Conservation (phyloP, 2,329 filamentous ascomycete genomes). For the Microcyclospora pomicola region DNA sequence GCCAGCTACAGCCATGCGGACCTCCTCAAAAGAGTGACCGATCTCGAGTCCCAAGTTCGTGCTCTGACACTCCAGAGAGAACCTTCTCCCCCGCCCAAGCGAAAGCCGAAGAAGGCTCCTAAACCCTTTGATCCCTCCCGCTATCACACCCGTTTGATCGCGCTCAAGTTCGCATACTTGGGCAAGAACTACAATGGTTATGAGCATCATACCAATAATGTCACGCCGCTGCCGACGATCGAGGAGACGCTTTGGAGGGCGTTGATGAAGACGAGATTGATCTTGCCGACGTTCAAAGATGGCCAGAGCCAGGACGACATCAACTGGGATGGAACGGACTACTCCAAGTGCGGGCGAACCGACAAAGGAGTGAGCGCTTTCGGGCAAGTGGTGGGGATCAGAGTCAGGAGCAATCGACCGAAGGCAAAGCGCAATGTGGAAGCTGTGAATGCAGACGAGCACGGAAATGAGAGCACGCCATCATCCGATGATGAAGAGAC, state of each 20-base stretch:
- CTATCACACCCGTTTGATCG: constrained; percentile 73
- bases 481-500: constrained; percentile 2
- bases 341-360: constrained; percentile 89
- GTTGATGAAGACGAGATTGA: constrained; percentile 65
- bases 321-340: constrained; percentile 73
- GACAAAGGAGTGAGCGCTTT: constrained; percentile 92
- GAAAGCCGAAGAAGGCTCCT: constrained; percentile 29
- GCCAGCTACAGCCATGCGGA: constrained; percentile 53
- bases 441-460: constrained; percentile 3
- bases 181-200: constrained; percentile 86
- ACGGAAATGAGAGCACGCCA: not conserved
- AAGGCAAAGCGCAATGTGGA: constrained; percentile 8
- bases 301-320: constrained; percentile 36
- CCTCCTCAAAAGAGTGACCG: constrained; percentile 53
- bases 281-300: constrained; percentile 44
- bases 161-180: constrained; percentile 85
- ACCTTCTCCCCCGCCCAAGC: constrained; percentile 6
- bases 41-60: constrained; percentile 53
- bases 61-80: constrained; percentile 26
- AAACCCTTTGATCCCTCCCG: constrained; percentile 57
- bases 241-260: constrained; percentile 93
- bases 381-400: constrained; percentile 79
- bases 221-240: constrained; percentile 60
- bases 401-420: constrained; percentile 67
- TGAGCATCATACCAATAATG: constrained; percentile 65